Base-by-base conservation (phyloP, 208 protist species). In the Crithidia expoeki region DNA sequence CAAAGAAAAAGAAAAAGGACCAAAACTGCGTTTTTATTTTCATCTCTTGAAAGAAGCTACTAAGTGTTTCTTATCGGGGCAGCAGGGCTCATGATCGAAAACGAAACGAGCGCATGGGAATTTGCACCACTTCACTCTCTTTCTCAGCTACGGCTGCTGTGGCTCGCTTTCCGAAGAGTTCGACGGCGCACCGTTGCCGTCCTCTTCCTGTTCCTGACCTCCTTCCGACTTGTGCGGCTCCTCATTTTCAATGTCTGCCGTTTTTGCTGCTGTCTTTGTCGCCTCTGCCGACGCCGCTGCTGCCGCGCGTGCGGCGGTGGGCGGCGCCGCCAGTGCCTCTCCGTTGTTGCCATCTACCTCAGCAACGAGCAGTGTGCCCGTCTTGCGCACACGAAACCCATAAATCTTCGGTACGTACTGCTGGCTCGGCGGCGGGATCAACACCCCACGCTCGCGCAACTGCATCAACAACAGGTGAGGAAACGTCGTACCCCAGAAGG, bases 401-500 rank as follows among this genome's bases (percentile, higher is more conserved):
- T 97, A 99, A 32, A 99, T 96, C 32, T 94, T 85, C 7, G 98
- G 98, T n/a, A 98, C 84, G 80, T 99, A 99, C 52, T 81, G 72
- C 72, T 93, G 90, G 58, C 65, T 84, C 6, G 88, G 80, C 44
- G 79, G 78, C 23, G 70, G 50, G 14, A 93, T 83, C 40, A 57
- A 50, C 67, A 70, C 55, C 4, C 83, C 76, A 66, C 74, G 77
- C 80, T 96, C 66, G 34, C 79, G 72, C 86, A 97, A 61, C 61
- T 92, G 63, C 90, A 94, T 72, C 78, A 91, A 68, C 83, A 96
- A 79, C 7, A 99, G 75, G 69, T 99, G 98, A 17, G 98, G 90
- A 56, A 99, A 99, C 10, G 97, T 98, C 4, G 97, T 99, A 25
- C 98, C 98, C 91, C 98, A 99, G 81, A 98, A 99, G 38, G 97